phyloP scores from a whole-genome alignment of 208 protist genomes.

The Endotrypanum monterogeii region DNA sequence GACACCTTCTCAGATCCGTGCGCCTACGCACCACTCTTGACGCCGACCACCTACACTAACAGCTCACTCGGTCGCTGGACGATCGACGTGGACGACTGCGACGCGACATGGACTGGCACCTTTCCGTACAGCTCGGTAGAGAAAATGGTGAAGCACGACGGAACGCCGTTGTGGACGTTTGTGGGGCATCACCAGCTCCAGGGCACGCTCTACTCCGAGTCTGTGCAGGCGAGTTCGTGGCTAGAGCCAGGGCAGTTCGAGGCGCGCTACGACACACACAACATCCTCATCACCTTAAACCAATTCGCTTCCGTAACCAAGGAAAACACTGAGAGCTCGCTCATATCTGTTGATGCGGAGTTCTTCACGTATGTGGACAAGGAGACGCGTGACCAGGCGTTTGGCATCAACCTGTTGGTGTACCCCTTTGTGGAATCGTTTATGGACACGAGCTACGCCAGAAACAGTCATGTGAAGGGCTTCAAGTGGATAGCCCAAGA shows the following conservation, averaged over 20 bases:
- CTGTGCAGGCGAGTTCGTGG: conserved; percentile 69
- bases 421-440: conserved; percentile 62
- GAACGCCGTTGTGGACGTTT: conserved; percentile 56
- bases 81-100: conserved; percentile 79
- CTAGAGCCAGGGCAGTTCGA: conserved; percentile 55
- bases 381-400: conserved; percentile 56
- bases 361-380: conserved; percentile 67
- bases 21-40: conserved; percentile 79
- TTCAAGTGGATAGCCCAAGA: conserved; percentile 79
- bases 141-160: conserved; percentile 42
- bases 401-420: conserved; percentile 83
- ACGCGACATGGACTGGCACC: conserved; percentile 76
- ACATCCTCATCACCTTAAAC: conserved; percentile 65
- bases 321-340: conserved; percentile 20
- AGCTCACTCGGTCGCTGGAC: conserved; percentile 46
- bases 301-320: conserved; percentile 61
- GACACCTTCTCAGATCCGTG: conserved; percentile 79
- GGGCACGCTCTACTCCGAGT: conserved; percentile 74
- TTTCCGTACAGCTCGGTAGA: conserved; percentile 59
- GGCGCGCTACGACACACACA: conserved; percentile 43
- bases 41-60: conserved; percentile 47
- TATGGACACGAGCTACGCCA: conserved; percentile 62
- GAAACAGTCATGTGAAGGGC: conserved; percentile 71
- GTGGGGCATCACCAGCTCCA: conserved; percentile 47
- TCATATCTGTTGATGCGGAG: conserved; percentile 71